Conservation (phyloP, 2,329 filamentous ascomycete species). For the Hymenoscyphus albidus region DNA sequence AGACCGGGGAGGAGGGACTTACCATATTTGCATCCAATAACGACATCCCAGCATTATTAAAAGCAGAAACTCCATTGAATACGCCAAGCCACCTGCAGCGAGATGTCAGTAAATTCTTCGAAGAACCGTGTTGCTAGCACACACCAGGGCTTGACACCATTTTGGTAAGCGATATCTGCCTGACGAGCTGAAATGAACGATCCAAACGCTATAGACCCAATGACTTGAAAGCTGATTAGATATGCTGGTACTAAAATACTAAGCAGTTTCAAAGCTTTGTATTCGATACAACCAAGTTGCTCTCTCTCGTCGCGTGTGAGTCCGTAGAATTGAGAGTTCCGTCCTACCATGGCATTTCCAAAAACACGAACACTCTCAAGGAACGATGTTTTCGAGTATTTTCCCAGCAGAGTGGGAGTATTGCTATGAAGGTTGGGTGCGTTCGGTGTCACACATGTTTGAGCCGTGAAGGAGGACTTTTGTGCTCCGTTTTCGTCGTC, state of each 20-base stretch:
- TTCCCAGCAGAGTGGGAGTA: slow-evolving; percentile 17
- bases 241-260: slow-evolving; percentile 58
- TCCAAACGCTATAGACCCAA: slow-evolving; percentile 55
- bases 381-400: slow-evolving; percentile 1
- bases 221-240: slow-evolving; percentile 54
- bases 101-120: neutral
- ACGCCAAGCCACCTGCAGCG: slow-evolving; percentile 53
- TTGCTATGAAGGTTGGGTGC: slow-evolving; percentile 11
- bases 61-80: slow-evolving; percentile 65
- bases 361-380: slow-evolving; percentile 8
- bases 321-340: slow-evolving; percentile 54
- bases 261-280: slow-evolving; percentile 58
- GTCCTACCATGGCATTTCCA: slow-evolving; percentile 37
- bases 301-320: slow-evolving; percentile 53
- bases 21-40: slow-evolving; percentile 62
- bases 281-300: slow-evolving; percentile 59
- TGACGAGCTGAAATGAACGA: slow-evolving; percentile 57
- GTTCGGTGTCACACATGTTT: neutral
- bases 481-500: neutral
- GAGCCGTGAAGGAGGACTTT: neutral
- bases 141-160: slow-evolving; percentile 59
- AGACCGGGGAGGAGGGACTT: slow-evolving; percentile 16
- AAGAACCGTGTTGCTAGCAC: neutral
- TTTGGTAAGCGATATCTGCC: slow-evolving; percentile 45
- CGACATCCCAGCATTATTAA: slow-evolving; percentile 70